Base-by-base conservation (phyloP, 345 rosid genomes). In the Syzygium jambos region DNA sequence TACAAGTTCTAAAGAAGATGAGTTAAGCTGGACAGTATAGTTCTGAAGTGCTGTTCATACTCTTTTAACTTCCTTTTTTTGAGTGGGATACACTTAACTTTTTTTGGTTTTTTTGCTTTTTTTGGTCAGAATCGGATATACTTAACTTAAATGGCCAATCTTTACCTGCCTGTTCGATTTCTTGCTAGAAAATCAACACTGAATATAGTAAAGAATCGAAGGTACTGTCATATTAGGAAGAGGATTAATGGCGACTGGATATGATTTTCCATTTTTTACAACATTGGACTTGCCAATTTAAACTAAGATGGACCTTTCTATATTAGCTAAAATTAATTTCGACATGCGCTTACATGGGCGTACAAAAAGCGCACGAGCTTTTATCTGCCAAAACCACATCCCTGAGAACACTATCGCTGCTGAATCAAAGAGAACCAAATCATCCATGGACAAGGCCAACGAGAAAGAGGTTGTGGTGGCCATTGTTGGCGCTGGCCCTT, bases 401-500 rank as follows among this genome's bases (percentile, higher is more conserved):
- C 38, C 78, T 34, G 80, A 34, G 21, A 19, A 17, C 46, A 68
- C 80, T 38, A 10, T 30, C 9, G 78, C 78, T 17, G 13, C 34
- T 34, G 25, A 68, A 17, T 68, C 43, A 30, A 30, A 68, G 78
- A 30, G 43, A 30, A 38, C 78, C 78, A 68, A 68, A 68, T 68
- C 46, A 34, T 68, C 61, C 80, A 68, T 68, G 80, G 80, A 34
- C 46, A 34, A 34, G 80, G 80, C 46, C 80, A 68, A 17, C 11
- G 80, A 68, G 29, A 34, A 13, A 63, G 38, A 61, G 23, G 84
- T 85, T 11, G 51, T 54, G 7, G 94, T 91, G 43, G 88, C 92
- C 30, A 90, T 94, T 21, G 93, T 94, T 7, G 96, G 96, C 15
- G 94, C 93, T 6, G 96, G 95, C 27, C 96, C 98, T 54, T 89